phyloP scores from a whole-genome alignment of 768 basidiomycete species.

The Leucocoprinus birnbaumii region DNA sequence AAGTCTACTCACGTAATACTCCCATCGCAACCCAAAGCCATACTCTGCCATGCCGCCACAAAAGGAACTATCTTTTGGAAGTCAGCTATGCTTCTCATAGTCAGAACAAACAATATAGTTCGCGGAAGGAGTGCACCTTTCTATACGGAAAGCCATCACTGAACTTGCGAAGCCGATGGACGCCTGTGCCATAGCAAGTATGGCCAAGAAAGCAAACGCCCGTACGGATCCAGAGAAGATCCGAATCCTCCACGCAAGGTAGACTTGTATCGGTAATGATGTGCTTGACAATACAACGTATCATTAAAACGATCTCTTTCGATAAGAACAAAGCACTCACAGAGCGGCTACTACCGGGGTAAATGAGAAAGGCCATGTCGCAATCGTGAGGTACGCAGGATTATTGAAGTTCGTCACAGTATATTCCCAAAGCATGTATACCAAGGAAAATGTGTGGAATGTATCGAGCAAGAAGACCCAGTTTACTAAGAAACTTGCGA shows the following conservation, averaged over 20 bases:
- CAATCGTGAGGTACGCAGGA: slow-evolving; percentile 16
- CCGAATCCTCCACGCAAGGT: slow-evolving; percentile 27
- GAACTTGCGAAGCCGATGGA: slow-evolving; percentile 22
- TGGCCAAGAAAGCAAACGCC: slow-evolving; percentile 18
- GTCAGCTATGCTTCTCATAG: slow-evolving; percentile 17
- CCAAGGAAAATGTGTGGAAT: slow-evolving; percentile 21
- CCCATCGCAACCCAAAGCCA: slow-evolving; percentile 23
- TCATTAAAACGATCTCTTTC: background rate
- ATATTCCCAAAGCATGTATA: slow-evolving; percentile 27
- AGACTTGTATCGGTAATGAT: slow-evolving; percentile 28
- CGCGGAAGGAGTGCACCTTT: slow-evolving; percentile 15
- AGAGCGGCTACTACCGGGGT: slow-evolving; percentile 25
- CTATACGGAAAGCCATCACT: slow-evolving; percentile 18
- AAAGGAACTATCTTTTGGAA: slow-evolving; percentile 23
- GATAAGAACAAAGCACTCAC: slow-evolving; percentile 16
- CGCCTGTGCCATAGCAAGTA: slow-evolving; percentile 20
- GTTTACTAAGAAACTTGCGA: slow-evolving; percentile 19
- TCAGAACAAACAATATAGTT: background rate
- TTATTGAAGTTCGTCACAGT: slow-evolving; percentile 22
- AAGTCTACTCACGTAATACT: slow-evolving; percentile 24
- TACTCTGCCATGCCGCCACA: slow-evolving; percentile 26
- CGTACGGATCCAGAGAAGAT: slow-evolving; percentile 19
- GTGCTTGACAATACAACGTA: slow-evolving; percentile 17
- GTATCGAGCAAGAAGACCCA: slow-evolving; percentile 28
- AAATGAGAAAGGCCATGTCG: slow-evolving; percentile 24